Base-by-base conservation (phyloP, 768 basidiomycete species). In the Pleurotus pulmonarius region DNA sequence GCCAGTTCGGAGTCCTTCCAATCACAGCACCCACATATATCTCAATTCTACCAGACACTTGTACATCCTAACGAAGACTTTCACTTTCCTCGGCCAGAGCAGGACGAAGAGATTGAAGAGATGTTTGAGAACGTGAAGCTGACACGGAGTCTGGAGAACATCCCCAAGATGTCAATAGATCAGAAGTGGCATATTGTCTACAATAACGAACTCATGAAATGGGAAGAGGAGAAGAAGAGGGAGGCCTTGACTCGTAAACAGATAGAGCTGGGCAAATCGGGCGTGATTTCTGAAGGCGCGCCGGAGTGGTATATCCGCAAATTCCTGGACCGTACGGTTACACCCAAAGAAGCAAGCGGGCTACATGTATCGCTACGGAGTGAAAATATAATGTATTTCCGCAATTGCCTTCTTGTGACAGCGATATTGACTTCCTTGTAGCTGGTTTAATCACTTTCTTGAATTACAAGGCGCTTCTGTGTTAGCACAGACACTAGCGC, bases 251-350 rank as follows among this genome's bases (percentile, higher is more conserved):
- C 77, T 18, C 81, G 75, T 65, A 84, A 75, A 65, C 85, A 85
- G 64, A 73, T 73, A 5, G 88, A 88, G 59, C 66, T 76, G 3
- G 84, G 86, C 5, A 82, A 83, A 55, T 62, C 82, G 5, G 70
- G 73, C 5, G 68, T 78, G 18, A 78, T 83, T 18, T 70, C 82
- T 18, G 82, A 85, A 55, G 87, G 88, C 59, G 84, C 89, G 7
- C 94, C 95, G 1, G 90, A 97, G 68, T 97, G 90, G 89, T 98
- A 94, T 67, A 84, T 98, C 60, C 83, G 87, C 69, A 92, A 88
- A 70, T 92, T 97, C 67, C 76, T 98, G 65, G 90, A 95, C 65
- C 84, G 85, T 58, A 89, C 89, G 1, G 85, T 97, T 49, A 94
- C 87, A 1, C 72, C 85, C 41, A 90, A 92, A 70, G 86, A 94